Percentiles rank a stretch among this genome's conserved stretches.
Evolutionary conservation across 2,329 filamentous ascomycete genomes (phyloP).

Genomic region (Cladosporium sphaerospermum): DNA sequence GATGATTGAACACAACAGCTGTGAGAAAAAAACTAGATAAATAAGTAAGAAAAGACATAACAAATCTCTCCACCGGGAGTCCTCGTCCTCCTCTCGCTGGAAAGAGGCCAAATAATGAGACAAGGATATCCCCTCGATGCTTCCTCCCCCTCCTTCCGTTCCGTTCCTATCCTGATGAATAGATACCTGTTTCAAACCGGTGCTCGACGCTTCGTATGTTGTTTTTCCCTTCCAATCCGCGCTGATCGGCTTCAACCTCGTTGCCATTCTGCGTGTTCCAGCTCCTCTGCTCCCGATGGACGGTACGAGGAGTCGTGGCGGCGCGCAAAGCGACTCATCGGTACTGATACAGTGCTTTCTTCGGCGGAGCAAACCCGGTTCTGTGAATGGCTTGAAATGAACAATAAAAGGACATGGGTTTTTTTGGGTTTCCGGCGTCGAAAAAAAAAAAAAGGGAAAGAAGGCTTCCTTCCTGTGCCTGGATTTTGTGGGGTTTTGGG

Average conservation of each 20-base stretch:
- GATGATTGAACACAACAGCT: not conserved
- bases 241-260: conserved; percentile 32
- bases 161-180: not conserved
- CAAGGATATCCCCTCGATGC: not conserved
- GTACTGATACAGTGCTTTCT: conserved; percentile 14
- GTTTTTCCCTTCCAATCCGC: conserved; percentile 9
- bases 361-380: conserved; percentile 9
- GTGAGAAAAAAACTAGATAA: too few relatives aligned
- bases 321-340: conserved; percentile 19
- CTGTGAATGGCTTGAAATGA: not conserved
- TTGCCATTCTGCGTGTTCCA: conserved; percentile 12
- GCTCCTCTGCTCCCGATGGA: not conserved
- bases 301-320: not conserved
- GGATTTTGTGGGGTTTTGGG: not conserved
- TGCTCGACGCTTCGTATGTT: conserved; percentile 23
- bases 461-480: not conserved
- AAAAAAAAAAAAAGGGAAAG: too few relatives aligned
- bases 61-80: too few relatives aligned
- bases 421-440: too few relatives aligned
- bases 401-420: not conserved
- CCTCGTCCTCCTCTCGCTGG: not conserved
- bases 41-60: too few relatives aligned
- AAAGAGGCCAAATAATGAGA: not conserved
- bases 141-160: not conserved
- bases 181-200: not conserved